These are phyloP conservation scores for Emydomyces testavorans DNA, from an alignment of 2,329 filamentous ascomycete species.

Conservation along the genomic window DNA sequence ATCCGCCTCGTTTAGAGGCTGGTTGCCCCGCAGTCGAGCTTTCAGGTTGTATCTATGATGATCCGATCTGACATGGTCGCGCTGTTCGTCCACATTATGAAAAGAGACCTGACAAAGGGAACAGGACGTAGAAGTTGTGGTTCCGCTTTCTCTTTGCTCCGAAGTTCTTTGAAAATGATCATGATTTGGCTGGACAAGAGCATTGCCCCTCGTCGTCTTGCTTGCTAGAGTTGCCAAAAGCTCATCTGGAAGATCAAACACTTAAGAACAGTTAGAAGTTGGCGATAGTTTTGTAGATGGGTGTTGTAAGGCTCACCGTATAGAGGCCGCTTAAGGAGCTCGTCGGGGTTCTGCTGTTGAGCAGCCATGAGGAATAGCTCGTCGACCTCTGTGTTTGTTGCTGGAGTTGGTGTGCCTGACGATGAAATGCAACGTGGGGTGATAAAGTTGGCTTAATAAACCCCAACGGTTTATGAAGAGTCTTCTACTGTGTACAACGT, in stretches of 20 bases:
- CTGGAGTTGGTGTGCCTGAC: not conserved
- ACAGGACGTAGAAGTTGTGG: slow-evolving; percentile 56
- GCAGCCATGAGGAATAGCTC: slow-evolving; percentile 11
- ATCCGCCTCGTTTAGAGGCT: slow-evolving; percentile 62
- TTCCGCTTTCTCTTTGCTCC: slow-evolving; percentile 30
- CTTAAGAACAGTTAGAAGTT: slow-evolving; percentile 33
- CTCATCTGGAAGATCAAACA: slow-evolving; percentile 70
- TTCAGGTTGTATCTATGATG: slow-evolving; percentile 91
- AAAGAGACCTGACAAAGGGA: slow-evolving; percentile 67
- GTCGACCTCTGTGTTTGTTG: not conserved
- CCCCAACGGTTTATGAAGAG: no score
- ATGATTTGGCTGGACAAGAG: slow-evolving; percentile 22
- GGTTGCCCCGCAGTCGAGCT: slow-evolving; percentile 66
- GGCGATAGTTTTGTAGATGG: not conserved
- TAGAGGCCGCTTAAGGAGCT: slow-evolving; percentile 39
- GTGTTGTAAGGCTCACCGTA: slow-evolving; percentile 32
- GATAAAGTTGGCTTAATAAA: no score
- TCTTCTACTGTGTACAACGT: no score
- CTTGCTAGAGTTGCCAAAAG: slow-evolving; percentile 57
- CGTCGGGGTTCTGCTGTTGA: slow-evolving; percentile 23
- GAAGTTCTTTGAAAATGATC: slow-evolving; percentile 20
- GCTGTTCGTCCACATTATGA: slow-evolving; percentile 63
- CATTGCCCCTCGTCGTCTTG: slow-evolving; percentile 35
- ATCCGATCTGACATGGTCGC: slow-evolving; percentile 77
- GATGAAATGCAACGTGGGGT: slow-evolving; percentile 1